Conservation (phyloP, 2,329 filamentous ascomycete species). For the Pseudogymnoascus sp. region DNA sequence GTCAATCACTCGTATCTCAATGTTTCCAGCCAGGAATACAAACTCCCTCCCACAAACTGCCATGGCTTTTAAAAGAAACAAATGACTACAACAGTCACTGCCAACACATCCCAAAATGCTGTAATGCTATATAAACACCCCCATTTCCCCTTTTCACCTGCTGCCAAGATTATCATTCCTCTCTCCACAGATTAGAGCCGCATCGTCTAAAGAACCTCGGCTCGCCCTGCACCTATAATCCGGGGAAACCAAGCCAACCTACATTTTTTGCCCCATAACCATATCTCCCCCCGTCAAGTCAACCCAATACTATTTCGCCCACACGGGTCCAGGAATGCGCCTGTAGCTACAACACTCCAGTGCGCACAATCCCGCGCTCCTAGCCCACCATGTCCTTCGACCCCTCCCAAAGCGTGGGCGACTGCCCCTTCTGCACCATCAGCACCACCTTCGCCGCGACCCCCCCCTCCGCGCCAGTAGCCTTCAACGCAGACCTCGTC, state of each 20-base stretch:
- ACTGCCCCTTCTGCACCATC: conserved; percentile 58
- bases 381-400: neutral
- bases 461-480: conserved; percentile 27
- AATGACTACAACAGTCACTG: neutral
- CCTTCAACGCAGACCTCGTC: conserved; percentile 25
- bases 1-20: neutral
- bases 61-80: neutral
- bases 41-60: neutral
- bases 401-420: neutral
- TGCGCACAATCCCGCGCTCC: neutral
- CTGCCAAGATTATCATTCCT: neutral
- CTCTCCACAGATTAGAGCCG: neutral
- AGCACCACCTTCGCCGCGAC: conserved; percentile 36
- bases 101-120: neutral
- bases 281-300: neutral
- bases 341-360: neutral
- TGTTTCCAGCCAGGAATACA: neutral
- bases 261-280: neutral
- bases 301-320: neutral
- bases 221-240: neutral
- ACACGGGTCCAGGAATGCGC: neutral
- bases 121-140: neutral
- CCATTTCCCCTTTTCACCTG: neutral
- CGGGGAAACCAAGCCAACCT: neutral
- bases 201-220: neutral